Evolutionary conservation across 495 filamentous ascomycete species (phyloP).

Genomic region (Lepidopterella palustris): DNA sequence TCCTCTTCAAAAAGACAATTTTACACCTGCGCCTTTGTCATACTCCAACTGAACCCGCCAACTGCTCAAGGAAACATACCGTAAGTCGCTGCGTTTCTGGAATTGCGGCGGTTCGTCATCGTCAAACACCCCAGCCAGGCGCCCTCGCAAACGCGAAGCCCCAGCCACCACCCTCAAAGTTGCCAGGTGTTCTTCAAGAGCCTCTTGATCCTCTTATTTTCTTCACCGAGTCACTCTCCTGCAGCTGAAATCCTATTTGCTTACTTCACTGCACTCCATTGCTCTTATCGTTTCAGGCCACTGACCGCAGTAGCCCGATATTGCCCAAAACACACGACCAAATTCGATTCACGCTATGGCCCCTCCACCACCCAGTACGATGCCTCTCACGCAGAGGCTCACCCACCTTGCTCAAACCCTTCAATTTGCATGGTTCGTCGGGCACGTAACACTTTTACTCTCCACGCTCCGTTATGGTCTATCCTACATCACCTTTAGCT

Average conservation of each 20-base stretch:
- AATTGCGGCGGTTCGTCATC: slow-evolving; percentile 1
- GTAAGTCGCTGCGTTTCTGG: background rate
- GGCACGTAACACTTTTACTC: slow-evolving; percentile 78
- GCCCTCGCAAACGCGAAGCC: slow-evolving; percentile 14
- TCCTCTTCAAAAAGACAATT: background rate
- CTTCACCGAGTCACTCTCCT: background rate
- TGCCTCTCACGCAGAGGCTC: slow-evolving; percentile 69
- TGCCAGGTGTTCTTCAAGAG: slow-evolving; percentile 9
- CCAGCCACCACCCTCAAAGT: slow-evolving; percentile 16
- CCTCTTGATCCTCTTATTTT: background rate
- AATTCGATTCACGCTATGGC: slow-evolving; percentile 50
- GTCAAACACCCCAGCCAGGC: slow-evolving; percentile 17
- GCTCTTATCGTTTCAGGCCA: slow-evolving; percentile 1
- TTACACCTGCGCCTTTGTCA: background rate
- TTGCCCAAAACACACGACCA: slow-evolving; percentile 17
- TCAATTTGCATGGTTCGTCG: slow-evolving; percentile 86
- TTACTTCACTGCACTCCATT: slow-evolving; percentile 4
- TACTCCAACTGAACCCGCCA: background rate
- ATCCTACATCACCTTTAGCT: slow-evolving; percentile 79
- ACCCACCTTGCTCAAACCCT: slow-evolving; percentile 74
- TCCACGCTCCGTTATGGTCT: slow-evolving; percentile 74
- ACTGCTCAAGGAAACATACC: background rate
- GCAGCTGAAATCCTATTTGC: slow-evolving; percentile 6
- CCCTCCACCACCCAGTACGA: slow-evolving; percentile 63
- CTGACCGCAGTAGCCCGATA: background rate